Evolutionary conservation across 257 asterid genomes (phyloP), one percentile per base, ranked within the genome.

Genomic region (Ehretia macrophylla): DNA sequence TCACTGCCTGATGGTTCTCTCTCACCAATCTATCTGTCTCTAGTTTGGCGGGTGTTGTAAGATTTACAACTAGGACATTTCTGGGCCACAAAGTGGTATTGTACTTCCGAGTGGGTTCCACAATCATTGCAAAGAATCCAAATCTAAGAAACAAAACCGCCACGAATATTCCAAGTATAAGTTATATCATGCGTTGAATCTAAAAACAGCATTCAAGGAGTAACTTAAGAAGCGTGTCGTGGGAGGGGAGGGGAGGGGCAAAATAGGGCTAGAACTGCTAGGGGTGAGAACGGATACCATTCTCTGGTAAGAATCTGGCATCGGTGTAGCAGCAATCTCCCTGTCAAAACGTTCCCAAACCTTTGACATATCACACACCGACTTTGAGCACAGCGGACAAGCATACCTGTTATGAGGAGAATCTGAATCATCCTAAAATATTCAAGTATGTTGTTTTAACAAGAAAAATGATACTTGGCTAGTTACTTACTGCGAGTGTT

Each of bases 261-360:
- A 13, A n/a, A n/a, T n/a, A n/a, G n/a, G n/a, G n/a, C n/a, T 32
- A 3, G 45, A 22, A 38, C 8, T 5, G 14, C n/a, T 10, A 21
- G 38, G n/a, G 17, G 18, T 18, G 51, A 14, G 39, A 48, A 18
- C 3, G 48, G 14, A 51, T 39, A 21, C 85, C 97, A 84, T 72
- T 79, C 68, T 76, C 53, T 68, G 84, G 20, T 73, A 81, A 51
- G 74, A 66, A 14, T 79, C 74, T 8, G 97, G 97, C 95, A 86
- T 83, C 0, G 96, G 96, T 10, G 90, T 85, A 8, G 97, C 88
- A 49, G 96, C 96, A 39, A 90, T 81, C 82, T 90, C 95, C 81
- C 56, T 6, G 78, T 90, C 97, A 62, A 77, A 79, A 66, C 73
- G 79, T 81, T 87, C 96, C 96, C 97, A 90, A 56, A 83, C 86